Percentiles rank a stretch among this genome's conserved stretches.
Conservation (phyloP, 2,329 filamentous ascomycete species). For the Sclerotinia minor region DNA sequence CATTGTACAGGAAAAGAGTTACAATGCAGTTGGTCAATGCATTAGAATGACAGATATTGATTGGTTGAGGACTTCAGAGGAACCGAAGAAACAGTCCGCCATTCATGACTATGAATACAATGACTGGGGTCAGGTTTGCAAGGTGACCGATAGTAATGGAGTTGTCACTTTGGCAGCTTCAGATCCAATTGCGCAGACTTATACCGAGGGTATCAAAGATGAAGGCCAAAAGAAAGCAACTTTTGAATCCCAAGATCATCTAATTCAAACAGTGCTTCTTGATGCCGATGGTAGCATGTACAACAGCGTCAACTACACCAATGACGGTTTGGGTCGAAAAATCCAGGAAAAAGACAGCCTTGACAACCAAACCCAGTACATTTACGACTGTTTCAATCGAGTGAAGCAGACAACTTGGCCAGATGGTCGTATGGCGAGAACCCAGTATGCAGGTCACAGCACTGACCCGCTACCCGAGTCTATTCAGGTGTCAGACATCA, state of each 20-base stretch:
- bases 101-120: neutral
- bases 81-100: neutral
- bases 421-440: neutral
- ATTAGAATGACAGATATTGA: constrained; percentile 1
- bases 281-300: neutral
- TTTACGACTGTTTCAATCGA: constrained; percentile 1
- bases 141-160: neutral
- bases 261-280: neutral
- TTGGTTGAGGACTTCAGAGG: neutral
- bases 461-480: neutral
- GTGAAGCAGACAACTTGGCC: neutral
- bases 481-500: neutral
- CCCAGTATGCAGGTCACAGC: neutral
- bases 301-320: neutral
- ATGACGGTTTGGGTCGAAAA: neutral
- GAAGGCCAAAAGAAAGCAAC: neutral
- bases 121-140: neutral
- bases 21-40: constrained; percentile 1
- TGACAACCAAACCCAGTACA: neutral
- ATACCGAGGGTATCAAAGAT: neutral
- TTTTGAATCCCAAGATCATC: neutral
- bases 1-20: neutral
- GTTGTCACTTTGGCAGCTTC: neutral
- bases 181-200: neutral
- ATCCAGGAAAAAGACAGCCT: neutral